Evolutionary conservation across 106 monocot species (phyloP).

Genomic region (Dendrobium chrysotoxum): DNA sequence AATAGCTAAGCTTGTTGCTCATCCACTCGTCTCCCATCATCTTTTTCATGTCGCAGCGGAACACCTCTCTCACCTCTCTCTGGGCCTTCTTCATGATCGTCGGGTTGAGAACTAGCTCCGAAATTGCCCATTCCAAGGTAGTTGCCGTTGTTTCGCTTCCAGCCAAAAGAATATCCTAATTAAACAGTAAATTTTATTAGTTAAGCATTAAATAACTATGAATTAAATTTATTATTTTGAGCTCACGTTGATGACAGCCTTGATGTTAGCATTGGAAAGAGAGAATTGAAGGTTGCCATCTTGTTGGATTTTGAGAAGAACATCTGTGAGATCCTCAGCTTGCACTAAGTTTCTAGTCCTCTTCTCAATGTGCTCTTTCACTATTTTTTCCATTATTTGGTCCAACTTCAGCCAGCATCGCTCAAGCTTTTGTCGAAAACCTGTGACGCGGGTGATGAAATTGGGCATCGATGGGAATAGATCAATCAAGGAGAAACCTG

Average conservation of each 20-base stretch:
- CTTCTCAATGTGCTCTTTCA: slow-evolving; percentile 5
- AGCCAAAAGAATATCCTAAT: not conserved
- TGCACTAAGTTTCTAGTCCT: not conserved
- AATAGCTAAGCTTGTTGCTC: not conserved
- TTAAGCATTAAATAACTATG: too few relatives aligned
- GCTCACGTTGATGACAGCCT: slow-evolving; percentile 16
- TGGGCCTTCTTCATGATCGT: not conserved
- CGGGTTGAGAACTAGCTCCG: not conserved
- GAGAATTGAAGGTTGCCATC: slow-evolving; percentile 5
- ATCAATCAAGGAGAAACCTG: slow-evolving; percentile 15
- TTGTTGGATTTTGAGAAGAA: slow-evolving; percentile 20
- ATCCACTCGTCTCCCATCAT: not conserved
- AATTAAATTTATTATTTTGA: not conserved
- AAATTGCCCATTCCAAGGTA: not conserved
- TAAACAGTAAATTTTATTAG: too few relatives aligned
- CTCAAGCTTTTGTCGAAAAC: not conserved
- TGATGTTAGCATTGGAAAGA: slow-evolving; percentile 18
- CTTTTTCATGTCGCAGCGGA: not conserved
- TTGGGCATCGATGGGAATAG: slow-evolving; percentile 19
- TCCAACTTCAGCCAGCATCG: slow-evolving; percentile 1
- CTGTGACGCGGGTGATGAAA: slow-evolving; percentile 5
- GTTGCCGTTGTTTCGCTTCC: not conserved
- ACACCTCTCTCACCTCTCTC: not conserved
- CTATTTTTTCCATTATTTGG: slow-evolving; percentile 3
- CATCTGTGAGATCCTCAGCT: slow-evolving; percentile 1